Conservation (phyloP, 192 early-diverging fungal genomes). For the Backusella australiensis region DNA sequence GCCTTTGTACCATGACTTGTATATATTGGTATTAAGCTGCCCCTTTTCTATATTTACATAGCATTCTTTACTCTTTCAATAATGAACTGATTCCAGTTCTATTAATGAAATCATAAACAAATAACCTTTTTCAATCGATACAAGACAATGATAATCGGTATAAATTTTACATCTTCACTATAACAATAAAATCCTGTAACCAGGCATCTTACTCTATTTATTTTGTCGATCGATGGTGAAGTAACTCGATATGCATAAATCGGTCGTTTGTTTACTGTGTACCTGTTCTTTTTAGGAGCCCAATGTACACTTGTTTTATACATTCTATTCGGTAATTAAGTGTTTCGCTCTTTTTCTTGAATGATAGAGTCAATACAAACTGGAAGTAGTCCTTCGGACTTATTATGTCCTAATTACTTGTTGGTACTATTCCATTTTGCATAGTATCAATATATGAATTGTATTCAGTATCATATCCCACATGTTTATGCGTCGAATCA, state of each 20-base stretch:
- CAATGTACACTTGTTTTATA: neutral
- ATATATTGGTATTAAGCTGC: neutral
- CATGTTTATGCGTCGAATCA: neutral
- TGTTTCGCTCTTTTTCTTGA: neutral
- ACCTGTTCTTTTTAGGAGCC: neutral
- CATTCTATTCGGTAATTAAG: neutral
- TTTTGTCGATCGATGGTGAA: neutral
- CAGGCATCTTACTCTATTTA: neutral
- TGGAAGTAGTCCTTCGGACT: neutral
- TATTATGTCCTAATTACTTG: neutral
- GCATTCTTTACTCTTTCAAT: neutral
- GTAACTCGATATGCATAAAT: neutral
- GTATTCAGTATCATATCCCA: neutral
- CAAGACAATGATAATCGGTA: too few species aligned
- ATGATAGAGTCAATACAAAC: neutral
- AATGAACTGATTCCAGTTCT: neutral
- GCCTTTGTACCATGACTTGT: too few species aligned
- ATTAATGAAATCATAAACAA: neutral
- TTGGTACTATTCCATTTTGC: neutral
- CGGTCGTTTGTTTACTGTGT: neutral
- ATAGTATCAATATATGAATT: neutral
- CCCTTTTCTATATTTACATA: neutral
- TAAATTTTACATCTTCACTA: neutral
- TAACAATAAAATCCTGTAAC: neutral
- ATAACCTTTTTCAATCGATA: neutral